phyloP scores from a whole-genome alignment of 176 grass and related monocot species.

The Cymbopogon citratus region DNA sequence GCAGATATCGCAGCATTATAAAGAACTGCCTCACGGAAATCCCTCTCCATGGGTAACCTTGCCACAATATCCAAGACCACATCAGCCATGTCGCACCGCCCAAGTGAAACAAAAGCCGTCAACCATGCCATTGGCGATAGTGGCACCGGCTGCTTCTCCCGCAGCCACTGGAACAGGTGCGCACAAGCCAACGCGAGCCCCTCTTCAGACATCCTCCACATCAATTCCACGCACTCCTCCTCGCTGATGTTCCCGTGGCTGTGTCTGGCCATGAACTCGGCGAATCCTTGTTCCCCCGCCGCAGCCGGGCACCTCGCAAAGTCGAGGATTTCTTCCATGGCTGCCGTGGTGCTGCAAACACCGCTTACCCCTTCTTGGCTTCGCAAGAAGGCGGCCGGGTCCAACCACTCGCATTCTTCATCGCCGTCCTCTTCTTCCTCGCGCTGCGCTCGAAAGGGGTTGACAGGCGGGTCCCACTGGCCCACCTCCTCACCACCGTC shows the following conservation, averaged over 20 bases:
- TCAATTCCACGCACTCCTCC: not conserved
- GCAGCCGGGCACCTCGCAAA: not conserved
- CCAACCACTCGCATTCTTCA: conserved; percentile 12
- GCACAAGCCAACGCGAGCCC: conserved; percentile 27
- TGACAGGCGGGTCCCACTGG: conserved; percentile 21
- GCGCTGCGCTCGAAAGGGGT: not conserved
- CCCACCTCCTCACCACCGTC: not conserved
- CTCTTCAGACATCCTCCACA: conserved; percentile 31
- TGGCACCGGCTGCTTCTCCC: not conserved
- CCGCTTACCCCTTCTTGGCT: not conserved
- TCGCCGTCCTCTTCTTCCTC: not conserved
- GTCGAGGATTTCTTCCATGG: conserved; percentile 42
- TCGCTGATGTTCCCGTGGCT: not conserved
- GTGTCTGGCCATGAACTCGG: conserved; percentile 9
- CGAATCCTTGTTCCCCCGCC: not conserved
- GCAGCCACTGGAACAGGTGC: conserved; percentile 31
- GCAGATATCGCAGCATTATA: conserved; percentile 35
- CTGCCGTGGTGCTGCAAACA: not conserved
- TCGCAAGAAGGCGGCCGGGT: conserved; percentile 23
- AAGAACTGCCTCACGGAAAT: conserved; percentile 8
- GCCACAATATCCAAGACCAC: conserved; percentile 25
- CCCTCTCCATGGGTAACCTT: conserved; percentile 7
- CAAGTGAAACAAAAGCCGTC: conserved; percentile 29
- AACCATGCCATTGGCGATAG: not conserved
- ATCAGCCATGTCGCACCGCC: conserved; percentile 18